These are phyloP conservation scores for Carex scoparia DNA, from an alignment of 176 grass and related monocot species.

Conservation along the genomic window DNA sequence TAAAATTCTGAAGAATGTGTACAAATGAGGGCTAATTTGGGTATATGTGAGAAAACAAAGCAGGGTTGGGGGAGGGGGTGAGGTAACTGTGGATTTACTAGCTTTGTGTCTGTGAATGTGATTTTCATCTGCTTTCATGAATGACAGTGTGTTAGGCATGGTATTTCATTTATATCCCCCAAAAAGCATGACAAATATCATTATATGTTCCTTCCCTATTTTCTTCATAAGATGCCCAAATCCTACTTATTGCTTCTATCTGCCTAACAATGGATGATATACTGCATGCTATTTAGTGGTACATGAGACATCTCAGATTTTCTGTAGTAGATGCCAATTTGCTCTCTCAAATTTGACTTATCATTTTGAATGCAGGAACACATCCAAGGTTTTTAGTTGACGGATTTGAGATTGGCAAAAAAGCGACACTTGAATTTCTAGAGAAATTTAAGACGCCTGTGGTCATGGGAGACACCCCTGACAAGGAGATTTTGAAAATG, in stretches of 20 bases:
- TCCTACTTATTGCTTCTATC: background rate
- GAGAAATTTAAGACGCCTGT: constrained; percentile 84
- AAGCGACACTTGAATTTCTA: constrained; percentile 87
- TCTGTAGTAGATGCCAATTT: background rate
- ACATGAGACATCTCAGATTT: background rate
- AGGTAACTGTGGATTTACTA: background rate
- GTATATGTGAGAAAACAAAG: background rate
- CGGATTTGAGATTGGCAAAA: constrained; percentile 93
- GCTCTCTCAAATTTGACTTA: background rate
- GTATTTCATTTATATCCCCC: background rate
- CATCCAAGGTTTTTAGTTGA: constrained; percentile 94
- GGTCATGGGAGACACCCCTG: constrained; percentile 70
- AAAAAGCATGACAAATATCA: background rate
- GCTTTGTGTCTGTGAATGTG: background rate
- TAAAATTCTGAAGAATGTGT: background rate
- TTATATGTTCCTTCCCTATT: background rate
- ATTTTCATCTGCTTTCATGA: background rate
- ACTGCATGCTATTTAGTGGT: background rate
- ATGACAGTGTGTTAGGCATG: background rate
- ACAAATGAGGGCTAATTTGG: background rate
- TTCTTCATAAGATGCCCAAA: background rate
- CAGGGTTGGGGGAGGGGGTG: background rate
- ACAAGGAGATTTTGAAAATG: constrained; percentile 92
- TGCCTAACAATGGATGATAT: background rate
- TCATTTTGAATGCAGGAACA: constrained; percentile 46